Conservation (phyloP, 2,329 filamentous ascomycete species). For the Scortechinia acanthostroma region DNA sequence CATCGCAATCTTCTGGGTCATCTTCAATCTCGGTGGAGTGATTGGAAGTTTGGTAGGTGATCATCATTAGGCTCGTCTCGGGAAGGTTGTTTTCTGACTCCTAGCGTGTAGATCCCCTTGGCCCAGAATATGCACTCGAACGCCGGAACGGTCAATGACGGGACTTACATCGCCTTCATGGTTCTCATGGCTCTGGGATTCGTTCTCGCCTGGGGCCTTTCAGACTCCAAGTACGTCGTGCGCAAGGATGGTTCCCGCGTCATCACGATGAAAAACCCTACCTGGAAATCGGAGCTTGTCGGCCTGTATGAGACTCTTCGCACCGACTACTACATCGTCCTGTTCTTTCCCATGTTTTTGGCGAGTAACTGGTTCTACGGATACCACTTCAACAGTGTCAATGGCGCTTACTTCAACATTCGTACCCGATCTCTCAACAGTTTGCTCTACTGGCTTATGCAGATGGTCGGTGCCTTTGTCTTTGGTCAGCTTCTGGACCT, state of each 20-base stretch:
- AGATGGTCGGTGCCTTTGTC: conserved; percentile 59
- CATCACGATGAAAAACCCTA: conserved; percentile 67
- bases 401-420: conserved; percentile 61
- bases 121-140: conserved; percentile 2
- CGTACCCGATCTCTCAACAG: conserved; percentile 62
- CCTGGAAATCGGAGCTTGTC: conserved; percentile 60
- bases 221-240: conserved; percentile 53
- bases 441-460: conserved; percentile 58
- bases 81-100: conserved; percentile 1
- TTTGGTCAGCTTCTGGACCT: conserved; percentile 57
- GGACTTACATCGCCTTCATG: conserved; percentile 69
- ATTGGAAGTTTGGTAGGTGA: conserved; percentile 1
- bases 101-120: conserved; percentile 4
- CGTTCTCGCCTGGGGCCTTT: conserved; percentile 45
- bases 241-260: conserved; percentile 58
- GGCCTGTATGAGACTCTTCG: conserved; percentile 55
- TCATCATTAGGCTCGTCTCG: neutral
- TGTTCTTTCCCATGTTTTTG: conserved; percentile 70
- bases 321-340: conserved; percentile 55
- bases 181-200: conserved; percentile 59
- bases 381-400: conserved; percentile 68
- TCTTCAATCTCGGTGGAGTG: conserved; percentile 11
- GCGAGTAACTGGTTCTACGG: conserved; percentile 71
- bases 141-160: conserved; percentile 37
- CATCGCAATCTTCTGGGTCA: conserved; percentile 14